Base-by-base conservation (phyloP, 2,329 filamentous ascomycete species). In the Botrytis pseudocinerea region DNA sequence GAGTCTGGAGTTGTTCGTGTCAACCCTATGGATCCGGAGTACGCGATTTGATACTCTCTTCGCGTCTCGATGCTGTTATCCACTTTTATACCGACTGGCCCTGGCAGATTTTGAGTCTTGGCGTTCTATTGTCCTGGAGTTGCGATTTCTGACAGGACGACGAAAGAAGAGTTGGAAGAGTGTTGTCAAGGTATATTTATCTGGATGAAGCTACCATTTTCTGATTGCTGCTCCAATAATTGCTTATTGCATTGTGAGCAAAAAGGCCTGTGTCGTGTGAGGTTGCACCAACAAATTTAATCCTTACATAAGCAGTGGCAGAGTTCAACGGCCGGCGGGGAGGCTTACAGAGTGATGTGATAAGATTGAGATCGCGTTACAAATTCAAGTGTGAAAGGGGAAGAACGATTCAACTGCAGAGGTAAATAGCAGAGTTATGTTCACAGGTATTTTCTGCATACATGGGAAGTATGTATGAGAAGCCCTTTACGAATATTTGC, bases 31-130 rank as follows among this genome's bases (percentile, higher is more conserved):
- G 32, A 4, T 20, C 22, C 14, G 18, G 51, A 57, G 51, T 66
- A 54, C 64, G 46, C 32, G 46, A 66, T 54, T 28, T 66, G 46
- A 38, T n/a, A n/a, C 64, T 66, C 64, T 51, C 12, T 40, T 66
- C 63, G 46, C 35, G 64, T 66, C 64, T 66, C 32, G 46, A 40
- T 66, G 46, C 35, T 22, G 35, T 25, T 66, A 66, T 48, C 42
- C 38, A 28, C 40, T 18, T n/a, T 66, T 22, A 40, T 40, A 28
- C 5, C 18, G n/a, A 57, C n/a, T 18, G n/a, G 51, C 51, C 51
- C 51, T 28, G 51, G 51, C n/a, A 32, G n/a, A 28, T 57, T 57
- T 32, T 28, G 51, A 28, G 14, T 57, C 51, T n/a, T 28, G 35
- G 38, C 25, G 35, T 28, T 22, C 25, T 51, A 40, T 8, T 48